Conservation (phyloP, 345 rosid genomes). For the Triadica sebifera region DNA sequence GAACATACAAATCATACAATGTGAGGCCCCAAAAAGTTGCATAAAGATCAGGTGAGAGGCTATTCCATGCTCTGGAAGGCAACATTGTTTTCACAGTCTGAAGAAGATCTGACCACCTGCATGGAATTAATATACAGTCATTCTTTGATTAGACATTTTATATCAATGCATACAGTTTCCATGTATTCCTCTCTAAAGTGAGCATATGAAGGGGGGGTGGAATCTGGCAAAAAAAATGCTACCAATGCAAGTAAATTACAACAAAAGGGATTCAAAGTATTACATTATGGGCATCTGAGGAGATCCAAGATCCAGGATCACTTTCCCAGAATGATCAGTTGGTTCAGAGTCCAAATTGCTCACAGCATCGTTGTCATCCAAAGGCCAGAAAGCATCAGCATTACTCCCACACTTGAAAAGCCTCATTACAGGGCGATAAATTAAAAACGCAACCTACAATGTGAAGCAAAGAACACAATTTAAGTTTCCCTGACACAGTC, state of each 20-base stretch:
- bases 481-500: neutral
- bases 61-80: constrained; percentile 98
- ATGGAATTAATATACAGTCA: too few relatives aligned
- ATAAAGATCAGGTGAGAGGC: constrained; percentile 97
- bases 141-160: too few relatives aligned
- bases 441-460: constrained; percentile 86
- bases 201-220: constrained; percentile 5
- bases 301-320: constrained; percentile 67
- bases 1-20: constrained; percentile 96
- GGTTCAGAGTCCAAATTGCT: constrained; percentile 45
- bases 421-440: constrained; percentile 97
- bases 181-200: neutral
- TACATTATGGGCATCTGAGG: constrained; percentile 62
- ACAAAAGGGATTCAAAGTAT: constrained; percentile 1
- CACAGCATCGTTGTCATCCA: constrained; percentile 50
- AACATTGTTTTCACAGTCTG: constrained; percentile 81
- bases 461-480: constrained; percentile 14
- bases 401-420: constrained; percentile 71
- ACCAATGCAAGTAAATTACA: constrained; percentile 14
- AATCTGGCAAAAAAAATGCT: constrained; percentile 13
- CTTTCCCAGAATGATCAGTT: constrained; percentile 32
- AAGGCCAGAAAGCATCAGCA: constrained; percentile 84
- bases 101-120: constrained; percentile 98
- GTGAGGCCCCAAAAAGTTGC: constrained; percentile 98
- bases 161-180: too few relatives aligned